Base-by-base conservation (phyloP, 2,329 filamentous ascomycete species). In the Xylariaceae sp. region DNA sequence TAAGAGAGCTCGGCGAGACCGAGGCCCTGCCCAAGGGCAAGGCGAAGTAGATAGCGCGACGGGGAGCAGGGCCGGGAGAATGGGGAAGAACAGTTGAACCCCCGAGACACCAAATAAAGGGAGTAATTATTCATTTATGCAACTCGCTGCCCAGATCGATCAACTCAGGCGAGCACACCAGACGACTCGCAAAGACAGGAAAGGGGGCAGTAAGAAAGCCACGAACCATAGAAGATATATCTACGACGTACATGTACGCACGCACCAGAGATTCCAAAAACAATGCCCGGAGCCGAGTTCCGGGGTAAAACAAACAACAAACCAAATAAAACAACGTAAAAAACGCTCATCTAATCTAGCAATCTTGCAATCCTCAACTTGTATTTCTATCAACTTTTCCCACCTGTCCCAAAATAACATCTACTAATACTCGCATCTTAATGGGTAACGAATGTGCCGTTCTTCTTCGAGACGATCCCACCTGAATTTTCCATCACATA, bases 1-100 rank as follows among this genome's bases (percentile, higher is more conserved):
- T 99, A 26, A 79, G 92, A 55, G 90, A 95, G 72, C 76, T 99
- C 49, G 84, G 86, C 5, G 91, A 95, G 65, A 88, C 83, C 8
- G 94, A 99, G 73, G 91, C 92, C 4, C 91, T 92, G 73, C 87
- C 86, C 19, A 96, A 95, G 73, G 84, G 84, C 5, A 67, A 67
- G 43, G 77, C 83, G 41, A 92, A 90, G 29, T 30, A 30, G 29
- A 74, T 86, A 49, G 29, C 2, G 12, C 21, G 70, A 70, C 16
- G 18, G 22, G 32, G n/a, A 16, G 9, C n/a, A 30, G 10, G 13
- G 34, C n/a, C 26, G 29, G 36, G 4, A 3, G 18, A 42, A 47
- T 7, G 18, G 39, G 22, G 26, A 37, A 21, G 30, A n/a, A n/a
- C n/a, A n/a, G n/a, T n/a, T n/a, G n/a, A n/a, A n/a, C n/a, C n/a